Percentiles rank a stretch among this genome's conserved stretches.
Evolutionary conservation across 768 basidiomycete genomes (phyloP).

Genomic region (Lactarius hengduanensis): DNA sequence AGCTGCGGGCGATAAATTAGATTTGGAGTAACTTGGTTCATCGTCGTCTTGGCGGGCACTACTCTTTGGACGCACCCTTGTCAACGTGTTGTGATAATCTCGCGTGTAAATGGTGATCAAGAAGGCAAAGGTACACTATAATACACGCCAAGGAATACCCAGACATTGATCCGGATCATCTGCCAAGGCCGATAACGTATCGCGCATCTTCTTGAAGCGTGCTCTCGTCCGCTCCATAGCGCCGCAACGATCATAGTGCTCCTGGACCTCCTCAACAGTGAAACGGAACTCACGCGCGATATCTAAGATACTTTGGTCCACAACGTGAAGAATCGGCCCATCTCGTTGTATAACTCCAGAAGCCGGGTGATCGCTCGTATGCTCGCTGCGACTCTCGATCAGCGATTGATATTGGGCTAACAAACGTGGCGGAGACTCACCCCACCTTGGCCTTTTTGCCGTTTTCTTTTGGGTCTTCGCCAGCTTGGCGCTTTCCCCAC

Average conservation of each 20-base stretch:
- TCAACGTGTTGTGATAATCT: background rate
- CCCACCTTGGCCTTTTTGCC: conserved; percentile 45
- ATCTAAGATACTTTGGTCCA: conserved; percentile 61
- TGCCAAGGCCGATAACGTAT: conserved; percentile 33
- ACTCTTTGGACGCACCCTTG: background rate
- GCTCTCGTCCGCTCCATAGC: conserved; percentile 64
- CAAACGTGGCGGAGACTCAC: conserved; percentile 36
- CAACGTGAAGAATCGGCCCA: conserved; percentile 48
- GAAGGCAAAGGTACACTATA: background rate
- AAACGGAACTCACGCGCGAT: conserved; percentile 72
- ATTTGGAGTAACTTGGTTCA: conserved; percentile 46
- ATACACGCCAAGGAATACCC: background rate
- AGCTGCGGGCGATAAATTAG: conserved; percentile 65
- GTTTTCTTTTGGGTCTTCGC: conserved; percentile 37
- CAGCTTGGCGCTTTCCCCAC: conserved; percentile 63
- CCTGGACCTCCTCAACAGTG: conserved; percentile 72
- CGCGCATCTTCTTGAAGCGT: conserved; percentile 69
- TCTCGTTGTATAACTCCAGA: conserved; percentile 18
- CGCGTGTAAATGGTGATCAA: background rate
- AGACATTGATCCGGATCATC: conserved; percentile 20
- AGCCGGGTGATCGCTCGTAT: background rate
- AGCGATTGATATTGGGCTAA: background rate
- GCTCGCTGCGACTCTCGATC: conserved; percentile 7
- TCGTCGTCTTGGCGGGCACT: background rate
- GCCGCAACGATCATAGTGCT: conserved; percentile 71